Conservation (phyloP, 177 flowering plant species). For the Tripterygium wilfordii region DNA sequence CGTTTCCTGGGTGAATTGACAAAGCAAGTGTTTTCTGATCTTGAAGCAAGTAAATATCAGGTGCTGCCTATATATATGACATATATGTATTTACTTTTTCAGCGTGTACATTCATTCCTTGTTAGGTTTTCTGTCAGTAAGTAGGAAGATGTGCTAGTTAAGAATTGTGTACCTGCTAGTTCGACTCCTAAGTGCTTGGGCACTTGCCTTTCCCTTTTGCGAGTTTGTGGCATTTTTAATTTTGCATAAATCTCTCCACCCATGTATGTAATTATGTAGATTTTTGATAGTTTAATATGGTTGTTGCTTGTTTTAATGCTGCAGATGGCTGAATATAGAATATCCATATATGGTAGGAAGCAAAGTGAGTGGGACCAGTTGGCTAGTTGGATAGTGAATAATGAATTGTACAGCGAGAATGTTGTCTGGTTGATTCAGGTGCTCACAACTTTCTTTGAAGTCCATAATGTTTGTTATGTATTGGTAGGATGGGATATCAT, state of each 20-base stretch:
- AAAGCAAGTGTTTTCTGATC: constrained; percentile 92
- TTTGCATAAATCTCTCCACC: neutral
- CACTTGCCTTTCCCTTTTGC: no score
- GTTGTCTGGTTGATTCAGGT: constrained; percentile 99
- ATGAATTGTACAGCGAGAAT: constrained; percentile 90
- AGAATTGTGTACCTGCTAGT: no score
- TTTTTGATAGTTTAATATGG: neutral
- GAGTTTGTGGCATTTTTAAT: no score
- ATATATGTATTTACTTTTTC: no score
- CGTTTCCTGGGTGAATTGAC: constrained; percentile 96
- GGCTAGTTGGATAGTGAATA: constrained; percentile 97
- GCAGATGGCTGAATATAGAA: constrained; percentile 98
- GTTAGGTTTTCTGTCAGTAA: no score
- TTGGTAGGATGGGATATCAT: neutral
- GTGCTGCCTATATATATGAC: constrained; percentile 27
- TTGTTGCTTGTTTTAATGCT: constrained; percentile 9
- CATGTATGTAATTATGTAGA: neutral
- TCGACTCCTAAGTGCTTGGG: no score
- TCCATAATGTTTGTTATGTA: no score
- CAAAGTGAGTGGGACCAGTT: constrained; percentile 97
- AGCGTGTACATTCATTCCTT: no score
- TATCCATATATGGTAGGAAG: constrained; percentile 96
- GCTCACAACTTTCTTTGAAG: constrained; percentile 7
- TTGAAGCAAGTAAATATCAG: constrained; percentile 94
- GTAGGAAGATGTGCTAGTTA: no score